Conservation (phyloP, 768 basidiomycete genomes). For the Mycena galericulata region DNA sequence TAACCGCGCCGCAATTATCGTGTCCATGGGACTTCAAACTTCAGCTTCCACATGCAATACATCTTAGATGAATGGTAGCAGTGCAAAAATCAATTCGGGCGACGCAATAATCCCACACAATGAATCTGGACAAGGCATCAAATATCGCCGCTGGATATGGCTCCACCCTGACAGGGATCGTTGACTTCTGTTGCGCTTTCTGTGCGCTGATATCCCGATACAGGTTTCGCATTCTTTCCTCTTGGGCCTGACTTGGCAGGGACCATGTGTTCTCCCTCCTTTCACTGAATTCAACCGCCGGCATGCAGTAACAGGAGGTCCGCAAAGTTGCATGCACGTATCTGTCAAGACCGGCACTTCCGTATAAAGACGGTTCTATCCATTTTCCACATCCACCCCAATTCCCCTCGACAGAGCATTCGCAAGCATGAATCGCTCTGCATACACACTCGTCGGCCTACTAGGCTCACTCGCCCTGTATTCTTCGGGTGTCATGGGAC, state of each 20-base stretch:
- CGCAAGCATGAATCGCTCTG: conserved; percentile 2
- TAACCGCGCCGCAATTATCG: no score
- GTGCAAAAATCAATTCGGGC: no score
- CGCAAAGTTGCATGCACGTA: neutral
- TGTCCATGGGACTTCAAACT: no score
- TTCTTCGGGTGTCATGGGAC: neutral
- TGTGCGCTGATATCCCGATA: conserved; percentile 15
- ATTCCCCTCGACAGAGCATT: no score
- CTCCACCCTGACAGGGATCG: no score
- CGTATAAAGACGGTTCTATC: no score
- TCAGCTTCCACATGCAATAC: no score
- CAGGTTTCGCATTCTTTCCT: neutral
- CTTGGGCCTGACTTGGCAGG: neutral
- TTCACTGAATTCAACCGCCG: neutral
- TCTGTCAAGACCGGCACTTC: conserved; percentile 2
- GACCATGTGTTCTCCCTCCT: neutral
- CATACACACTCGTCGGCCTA: neutral
- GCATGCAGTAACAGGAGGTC: neutral
- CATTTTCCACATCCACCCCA: no score
- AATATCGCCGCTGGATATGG: no score
- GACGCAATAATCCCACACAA: no score
- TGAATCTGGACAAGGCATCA: no score
- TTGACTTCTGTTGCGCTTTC: neutral
- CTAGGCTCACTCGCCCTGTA: neutral
- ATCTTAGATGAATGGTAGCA: no score